Percentiles rank a stretch among this genome's conserved stretches.
Conservation (phyloP, 176 grass and related monocot genomes). For the Dactylis glomerata region DNA sequence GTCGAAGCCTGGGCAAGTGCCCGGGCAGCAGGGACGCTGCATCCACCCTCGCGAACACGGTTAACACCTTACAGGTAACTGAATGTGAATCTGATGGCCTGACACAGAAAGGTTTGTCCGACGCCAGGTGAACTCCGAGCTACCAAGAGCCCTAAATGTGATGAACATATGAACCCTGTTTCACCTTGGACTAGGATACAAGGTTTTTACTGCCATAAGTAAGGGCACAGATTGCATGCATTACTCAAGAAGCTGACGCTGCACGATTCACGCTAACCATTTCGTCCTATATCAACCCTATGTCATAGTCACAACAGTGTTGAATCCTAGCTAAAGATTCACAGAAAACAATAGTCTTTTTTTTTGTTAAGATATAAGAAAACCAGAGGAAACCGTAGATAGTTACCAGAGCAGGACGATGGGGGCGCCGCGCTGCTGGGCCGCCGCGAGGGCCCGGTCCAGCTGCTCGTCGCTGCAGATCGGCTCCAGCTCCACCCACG, state of each 20-base stretch:
- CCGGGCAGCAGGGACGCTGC: too few relatives aligned
- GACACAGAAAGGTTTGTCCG: too few relatives aligned
- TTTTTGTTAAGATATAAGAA: too few relatives aligned
- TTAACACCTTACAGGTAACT: neutral
- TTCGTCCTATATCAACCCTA: neutral
- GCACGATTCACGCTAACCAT: neutral
- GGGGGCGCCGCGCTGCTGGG: conserved; percentile 53
- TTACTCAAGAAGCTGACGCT: neutral
- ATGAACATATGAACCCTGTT: neutral
- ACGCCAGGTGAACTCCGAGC: too few relatives aligned
- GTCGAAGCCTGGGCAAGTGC: too few relatives aligned
- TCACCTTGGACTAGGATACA: neutral
- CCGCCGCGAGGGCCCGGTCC: conserved; percentile 57
- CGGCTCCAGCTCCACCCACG: conserved; percentile 55
- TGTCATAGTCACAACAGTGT: neutral
- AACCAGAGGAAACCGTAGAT: neutral
- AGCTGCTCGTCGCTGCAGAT: conserved; percentile 71
- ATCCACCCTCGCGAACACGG: too few relatives aligned
- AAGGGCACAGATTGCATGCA: neutral
- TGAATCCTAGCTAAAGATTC: neutral
- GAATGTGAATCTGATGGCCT: too few relatives aligned
- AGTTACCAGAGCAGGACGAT: conserved; percentile 71
- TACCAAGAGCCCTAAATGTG: neutral
- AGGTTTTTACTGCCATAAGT: neutral
- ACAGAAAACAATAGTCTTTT: too few relatives aligned